These are phyloP conservation scores for Claviceps lovelessii DNA, from an alignment of 2,329 filamentous ascomycete genomes.

Conservation along the genomic window DNA sequence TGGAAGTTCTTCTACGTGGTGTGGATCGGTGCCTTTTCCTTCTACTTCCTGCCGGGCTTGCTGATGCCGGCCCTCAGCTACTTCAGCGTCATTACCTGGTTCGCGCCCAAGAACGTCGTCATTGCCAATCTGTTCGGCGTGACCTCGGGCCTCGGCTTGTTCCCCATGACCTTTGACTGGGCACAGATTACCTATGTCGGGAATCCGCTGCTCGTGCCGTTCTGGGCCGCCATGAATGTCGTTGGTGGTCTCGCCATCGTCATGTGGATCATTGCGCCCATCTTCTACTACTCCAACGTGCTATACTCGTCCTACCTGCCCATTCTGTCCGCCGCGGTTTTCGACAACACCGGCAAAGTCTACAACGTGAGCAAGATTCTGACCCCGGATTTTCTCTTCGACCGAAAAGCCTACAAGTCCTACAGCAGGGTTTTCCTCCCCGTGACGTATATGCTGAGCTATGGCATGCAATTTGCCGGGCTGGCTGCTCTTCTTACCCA, in stretches of 20 bases:
- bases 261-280: slow-evolving; percentile 72
- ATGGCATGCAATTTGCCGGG: slow-evolving; percentile 73
- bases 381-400: slow-evolving; percentile 63
- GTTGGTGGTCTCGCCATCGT: slow-evolving; percentile 65
- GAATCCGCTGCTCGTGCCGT: slow-evolving; percentile 68
- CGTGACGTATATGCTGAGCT: slow-evolving; percentile 77
- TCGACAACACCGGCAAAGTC: slow-evolving; percentile 66
- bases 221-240: slow-evolving; percentile 77
- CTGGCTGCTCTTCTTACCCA: slow-evolving; percentile 68
- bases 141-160: slow-evolving; percentile 67
- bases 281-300: slow-evolving; percentile 67
- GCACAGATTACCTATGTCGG: slow-evolving; percentile 80
- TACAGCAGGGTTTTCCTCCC: slow-evolving; percentile 77
- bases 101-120: slow-evolving; percentile 73
- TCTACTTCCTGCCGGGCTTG: slow-evolving; percentile 75
- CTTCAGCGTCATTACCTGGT: slow-evolving; percentile 82
- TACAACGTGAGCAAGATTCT: slow-evolving; percentile 75
- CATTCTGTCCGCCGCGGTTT: slow-evolving; percentile 70
- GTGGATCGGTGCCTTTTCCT: slow-evolving; percentile 56
- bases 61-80: slow-evolving; percentile 75
- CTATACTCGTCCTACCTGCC: slow-evolving; percentile 77
- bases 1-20: slow-evolving; percentile 74
- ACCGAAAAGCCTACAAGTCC: slow-evolving; percentile 58
- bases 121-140: slow-evolving; percentile 78
- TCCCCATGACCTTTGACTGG: slow-evolving; percentile 85